Evolutionary conservation across 306 rosid species (phyloP), one percentile per base, ranked within the genome.

Genomic region (Vachellia pachyceras): DNA sequence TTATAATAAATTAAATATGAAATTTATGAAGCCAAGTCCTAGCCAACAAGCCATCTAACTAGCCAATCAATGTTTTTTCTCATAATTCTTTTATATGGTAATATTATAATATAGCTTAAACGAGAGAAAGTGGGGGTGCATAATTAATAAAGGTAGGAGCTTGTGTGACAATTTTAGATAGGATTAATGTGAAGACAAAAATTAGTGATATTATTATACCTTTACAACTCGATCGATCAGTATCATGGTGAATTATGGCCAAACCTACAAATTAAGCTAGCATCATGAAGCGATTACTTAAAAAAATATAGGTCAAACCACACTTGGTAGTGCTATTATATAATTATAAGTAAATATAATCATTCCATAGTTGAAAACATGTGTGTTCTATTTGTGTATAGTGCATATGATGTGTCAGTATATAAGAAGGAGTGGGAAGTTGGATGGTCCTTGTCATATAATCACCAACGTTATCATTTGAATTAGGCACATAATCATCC

Each of bases 321-420:
- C 73, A 5, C 37, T 42, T 20, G 17, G 20, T 42, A 69, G 74
- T 69, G 74, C 55, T 69, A 0, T 29, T 29, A 29, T 29, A 29
- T 29, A 29, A 0, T 29, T 29, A 29, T 69, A 23, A 44, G 44
- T 69, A 44, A 69, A 41, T 54, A 54, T 18, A 54, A 6, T 23
- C 11, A 44, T 69, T 69, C 55, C 46, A 69, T 69, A 69, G 55
- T 44, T 69, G 74, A 69, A 69, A 69, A 44, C 74, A 44, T 22
- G 23, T 69, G 47, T 29, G 23, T n/a, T 54, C 60, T n/a, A 18
- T 18, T 6, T 22, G 22, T 33, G 12, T 12, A n/a, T 41, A 9
- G 50, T 20, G 25, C 52, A 20, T 20, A n/a, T 52, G 7, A 55
- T 20, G 14, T 49, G 10, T 9, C 0, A 40, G n/a, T 37, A 10